Base-by-base conservation (phyloP, 345 rosid species). In the Diplotaxis tenuifolia region DNA sequence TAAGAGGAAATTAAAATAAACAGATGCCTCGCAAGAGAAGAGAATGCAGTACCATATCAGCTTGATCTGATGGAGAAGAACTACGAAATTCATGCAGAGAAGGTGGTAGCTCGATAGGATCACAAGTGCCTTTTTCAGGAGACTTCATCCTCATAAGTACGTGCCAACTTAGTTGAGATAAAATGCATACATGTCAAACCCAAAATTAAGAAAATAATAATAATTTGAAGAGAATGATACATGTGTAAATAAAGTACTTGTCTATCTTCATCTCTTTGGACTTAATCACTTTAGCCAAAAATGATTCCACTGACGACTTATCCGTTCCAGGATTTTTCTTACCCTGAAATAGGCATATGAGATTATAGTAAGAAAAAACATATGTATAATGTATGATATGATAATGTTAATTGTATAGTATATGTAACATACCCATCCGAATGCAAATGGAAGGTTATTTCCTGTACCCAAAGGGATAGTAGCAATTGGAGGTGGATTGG, bases 381-480 rank as follows among this genome's bases (percentile, higher is more conserved):
- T 8, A 12, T 27, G 2, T 4, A 40, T 42, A 28, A 1, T 1
- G 16, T 47, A 47, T 58, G 52, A 31, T 15, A 59, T 59, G 23
- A 31, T 61, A 6, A 50, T 71, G 16, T 34, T 4, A 16, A 50
- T 8, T 69, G 9, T 42, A 70, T 69, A 23, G 40, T 25, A 23
- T 21, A 7, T n/a, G 42, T 14, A n/a, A 29, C 90, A 50, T 75
- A 91, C 97, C 97, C 98, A 91, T 47, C 97, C 97, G 77, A 93
- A 93, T 2, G 96, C 85, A 80, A 88, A 91, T 1, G 97, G 95
- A 57, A 91, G 91, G 75, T 93, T 91, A 66, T 93, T 93, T 78
- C 97, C 98, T 5, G 98, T 93, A 54, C 98, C 97, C 62, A 93
- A 68, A 4, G 98, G 97, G 32, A 88, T 87, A 0, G 97, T 91